Evolutionary conservation across 2,329 filamentous ascomycete species (phyloP), one percentile per base, ranked within the genome.

Genomic region (Simplicillium sp.): DNA sequence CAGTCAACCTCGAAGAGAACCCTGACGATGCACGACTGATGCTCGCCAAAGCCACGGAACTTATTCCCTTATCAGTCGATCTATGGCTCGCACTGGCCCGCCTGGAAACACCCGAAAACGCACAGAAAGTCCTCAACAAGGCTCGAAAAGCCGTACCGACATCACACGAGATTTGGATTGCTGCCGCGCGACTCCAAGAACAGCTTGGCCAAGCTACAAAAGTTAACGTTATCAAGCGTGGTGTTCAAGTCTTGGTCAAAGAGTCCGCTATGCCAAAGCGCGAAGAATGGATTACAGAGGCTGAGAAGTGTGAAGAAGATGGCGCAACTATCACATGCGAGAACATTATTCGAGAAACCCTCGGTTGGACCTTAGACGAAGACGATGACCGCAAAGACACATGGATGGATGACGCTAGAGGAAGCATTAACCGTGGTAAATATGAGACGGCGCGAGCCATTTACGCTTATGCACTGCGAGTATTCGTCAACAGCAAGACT

Each of bases 221-320:
- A 64, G 77, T 89, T 53, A 94, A 87, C 52, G 86, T 97, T 43
- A 96, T 98, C 86, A 90, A 92, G 59, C 84, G 87, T 67, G 92
- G 87, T 35, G 80, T 96, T 28, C 87, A 94, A 54, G 81, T 88
- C 15, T 71, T 98, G 28, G 87, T 82, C 31, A 87, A 88, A 54
- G 88, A 94, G 55, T 89, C 86, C 20, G 90, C 92, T 11, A 98
- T 98, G 94, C 77, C 92, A 32, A 94, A 94, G 62, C 82, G 94
- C 33, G 92, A 98, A 58, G 89, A 96, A 51, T 98, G 92, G 92
- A 94, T 98, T 40, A 73, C 77, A 5, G 88, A 97, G 60, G 94
- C 92, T 0, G 92, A 98, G 60, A 85, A 85, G 48, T 97, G 90
- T 56, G 92, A 98, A 61, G 83, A 87, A 43, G 92, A 97, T 58